Base-by-base conservation (phyloP, 495 filamentous ascomycete genomes). In the Xylaria flabelliformis region DNA sequence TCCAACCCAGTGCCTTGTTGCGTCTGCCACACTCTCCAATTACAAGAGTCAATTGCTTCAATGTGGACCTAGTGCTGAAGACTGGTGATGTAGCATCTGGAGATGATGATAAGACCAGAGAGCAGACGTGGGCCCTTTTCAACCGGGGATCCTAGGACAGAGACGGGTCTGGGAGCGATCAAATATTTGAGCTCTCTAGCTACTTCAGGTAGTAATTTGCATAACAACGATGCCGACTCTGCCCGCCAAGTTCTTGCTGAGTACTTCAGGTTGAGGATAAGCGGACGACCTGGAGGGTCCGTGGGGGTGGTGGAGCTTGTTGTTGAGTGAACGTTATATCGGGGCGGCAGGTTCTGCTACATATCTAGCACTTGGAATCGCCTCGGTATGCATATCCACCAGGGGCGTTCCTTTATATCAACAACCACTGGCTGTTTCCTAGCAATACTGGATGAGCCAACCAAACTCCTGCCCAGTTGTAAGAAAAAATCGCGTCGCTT, bases 1-100 rank as follows among this genome's bases (percentile, higher is more conserved):
- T 42, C 55, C 67, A 69, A 62, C 67, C 67, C 67, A 69, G 67
- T 69, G 67, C 29, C 29, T 48, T 36, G 15, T 39, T 29, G 19
- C 15, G 36, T 21, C 26, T 36, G 15, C 15, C 48, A 17, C 19
- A 65, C 34, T 9, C n/a, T 39, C 70, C 70, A 72, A 67, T 67
- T 29, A 61, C 13, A 21, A 24, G 12, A 13, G 19, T 26, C 21
- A 61, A 72, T 67, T 46, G 42, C 36, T 50, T 51, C 48, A 24
- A 59, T 65, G 69, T 72, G 70, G 70, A 67, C n/a, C 62, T 51
- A 15, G 34, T 36, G 41, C n/a, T 50, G 34, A 26, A 7, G 17
- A 50, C 55, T 53, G 41, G 21, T 50, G 61, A 63, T 36, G 39
- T 10, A 24, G 32, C 24, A 48, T 21, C 29, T 56, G 36, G 69